Evolutionary conservation across 108 stramenopile species (phyloP), one percentile per base, ranked within the genome.

Genomic region (Ochromonas danica): DNA sequence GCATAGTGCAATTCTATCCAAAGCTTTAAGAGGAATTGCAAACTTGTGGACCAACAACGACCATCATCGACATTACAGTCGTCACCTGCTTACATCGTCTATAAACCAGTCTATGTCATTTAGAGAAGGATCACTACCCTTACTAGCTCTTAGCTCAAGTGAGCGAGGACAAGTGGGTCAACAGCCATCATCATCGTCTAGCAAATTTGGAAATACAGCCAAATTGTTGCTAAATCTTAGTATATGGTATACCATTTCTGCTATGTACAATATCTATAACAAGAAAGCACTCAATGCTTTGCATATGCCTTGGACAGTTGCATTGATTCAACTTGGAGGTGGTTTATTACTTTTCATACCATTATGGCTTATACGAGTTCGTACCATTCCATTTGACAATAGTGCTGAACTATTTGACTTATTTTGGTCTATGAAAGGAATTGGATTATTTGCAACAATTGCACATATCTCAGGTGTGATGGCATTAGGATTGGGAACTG

Each of bases 381-480:
- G 63, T 14, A 35, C 63, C 17, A 35, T 36, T 36, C 35, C 63
- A 33, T 6, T 14, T 22, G 3, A 31, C 17, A 67, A 14, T 14
- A 14, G 17, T 67, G 30, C 3, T 31, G 63, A 36, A 6, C 25
- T 67, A 33, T 35, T 36, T 31, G 10, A 28, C 3, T 67, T 36
- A 36, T 36, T 67, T 14, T 57, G 10, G 51, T 10, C 51, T 10
- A 57, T 17, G n/a, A n/a, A n/a, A n/a, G 14, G 14, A 33, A 67
- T 67, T 67, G 63, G 14, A 3, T 6, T 36, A 33, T 33, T 28
- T 22, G 82, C 85, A 45, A 72, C 81, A 42, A 27, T 83, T 40
- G 86, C 75, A 42, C 81, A 85, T 57, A 3, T 85, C 1, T 42
- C 71, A 33, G 79, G 82, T 3, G 86, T 86, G 71, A 85, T 86